Percentiles rank a stretch among this genome's conserved stretches.
Evolutionary conservation across 257 asterid genomes (phyloP).

Genomic region (Lycium barbarum): DNA sequence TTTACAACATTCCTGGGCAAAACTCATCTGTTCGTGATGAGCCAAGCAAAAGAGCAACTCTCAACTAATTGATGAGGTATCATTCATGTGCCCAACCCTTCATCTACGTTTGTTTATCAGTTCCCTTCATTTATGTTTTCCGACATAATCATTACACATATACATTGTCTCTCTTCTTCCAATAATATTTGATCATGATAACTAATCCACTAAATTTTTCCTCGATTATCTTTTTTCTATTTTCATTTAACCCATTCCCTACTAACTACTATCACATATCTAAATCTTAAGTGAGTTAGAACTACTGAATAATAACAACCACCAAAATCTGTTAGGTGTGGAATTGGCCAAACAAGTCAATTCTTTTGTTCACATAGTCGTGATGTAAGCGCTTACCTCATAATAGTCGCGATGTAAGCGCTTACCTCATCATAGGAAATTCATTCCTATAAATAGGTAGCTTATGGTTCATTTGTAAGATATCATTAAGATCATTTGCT

Average conservation of each 20-base stretch:
- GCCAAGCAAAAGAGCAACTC: neutral
- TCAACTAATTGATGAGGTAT: neutral
- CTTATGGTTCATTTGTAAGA: no score
- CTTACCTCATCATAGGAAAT: no score
- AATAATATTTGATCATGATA: neutral
- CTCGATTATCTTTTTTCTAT: neutral
- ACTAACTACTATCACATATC: neutral
- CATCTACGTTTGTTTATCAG: neutral
- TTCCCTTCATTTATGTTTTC: neutral
- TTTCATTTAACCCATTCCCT: neutral
- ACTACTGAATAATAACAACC: neutral
- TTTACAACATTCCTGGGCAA: slow-evolving; percentile 11
- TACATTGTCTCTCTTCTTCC: slow-evolving; percentile 12
- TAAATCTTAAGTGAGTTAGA: neutral
- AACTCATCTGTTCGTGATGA: neutral
- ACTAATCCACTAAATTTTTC: neutral
- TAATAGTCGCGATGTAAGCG: no score
- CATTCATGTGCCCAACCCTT: neutral
- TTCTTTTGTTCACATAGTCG: no score
- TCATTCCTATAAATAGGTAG: no score
- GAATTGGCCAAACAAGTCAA: no score
- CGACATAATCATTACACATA: neutral
- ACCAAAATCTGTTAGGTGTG: no score
- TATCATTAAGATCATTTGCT: no score
- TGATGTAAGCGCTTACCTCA: no score